Evolutionary conservation across 2,329 filamentous ascomycete species (phyloP), one percentile per base, ranked within the genome.

Genomic region (Hypoxylon sp.): DNA sequence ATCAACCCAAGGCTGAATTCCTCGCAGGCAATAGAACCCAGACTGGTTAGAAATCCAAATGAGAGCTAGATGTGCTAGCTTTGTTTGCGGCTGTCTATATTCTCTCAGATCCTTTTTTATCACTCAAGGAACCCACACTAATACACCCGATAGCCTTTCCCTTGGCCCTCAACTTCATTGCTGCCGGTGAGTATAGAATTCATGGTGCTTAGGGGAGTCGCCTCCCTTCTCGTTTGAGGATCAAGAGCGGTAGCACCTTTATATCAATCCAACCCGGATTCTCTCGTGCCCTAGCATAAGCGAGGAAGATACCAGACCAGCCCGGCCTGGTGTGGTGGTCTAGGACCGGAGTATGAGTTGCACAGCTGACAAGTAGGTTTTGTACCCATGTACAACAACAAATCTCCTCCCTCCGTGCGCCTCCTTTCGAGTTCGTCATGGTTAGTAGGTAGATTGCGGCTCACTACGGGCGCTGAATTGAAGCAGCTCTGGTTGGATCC

Each of bases 401-500:
- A 73, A 74, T 80, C 73, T 70, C 68, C 71, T 55, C 58, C 50
- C 63, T 50, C 53, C 33, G n/a, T 51, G 47, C 44, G 50, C 46
- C 39, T 68, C 52, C n/a, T 46, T n/a, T 39, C 29, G 47, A 19
- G 44, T 48, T 50, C 50, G 46, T 33, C 61, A 56, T 44, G 35
- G 67, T 67, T 68, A 70, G 51, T 63, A 78, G 74, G 78, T 79
- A 78, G 81, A 84, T 78, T 85, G 87, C 83, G 88, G 88, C 87
- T 94, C 92, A 94, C 92, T 94, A 93, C 92, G 92, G 92, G 92
- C 91, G 92, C 92, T 75, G 86, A 93, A 83, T 90, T 81, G 82
- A 85, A 80, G 79, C 80, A 80, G 79, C 63, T 67, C 71, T 74
- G 72, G 70, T 52, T 72, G 63, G 80, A 87, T 90, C 86, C 85